Conservation (phyloP, 371 early-diverging fungal species). For the Nematocida sp. region DNA sequence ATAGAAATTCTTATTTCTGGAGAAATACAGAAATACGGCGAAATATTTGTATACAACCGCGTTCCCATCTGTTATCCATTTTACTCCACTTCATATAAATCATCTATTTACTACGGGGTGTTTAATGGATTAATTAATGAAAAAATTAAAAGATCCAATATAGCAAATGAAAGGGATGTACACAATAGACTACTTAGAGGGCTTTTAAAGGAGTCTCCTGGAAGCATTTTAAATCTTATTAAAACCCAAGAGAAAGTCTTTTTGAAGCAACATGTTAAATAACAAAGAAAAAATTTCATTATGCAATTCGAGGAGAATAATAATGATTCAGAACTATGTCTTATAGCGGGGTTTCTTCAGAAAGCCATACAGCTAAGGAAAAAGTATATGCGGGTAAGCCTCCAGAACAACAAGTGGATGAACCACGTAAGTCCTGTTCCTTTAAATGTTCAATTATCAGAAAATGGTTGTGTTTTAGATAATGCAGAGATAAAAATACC, state of each 20-base stretch:
- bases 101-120: conserved; percentile 8
- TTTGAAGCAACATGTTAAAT: too few species aligned
- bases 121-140: background rate
- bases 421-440: background rate
- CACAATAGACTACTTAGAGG: conserved; percentile 16
- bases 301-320: too few species aligned
- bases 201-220: conserved; percentile 40
- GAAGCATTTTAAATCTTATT: conserved; percentile 43
- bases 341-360: conserved; percentile 8
- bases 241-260: conserved; percentile 36
- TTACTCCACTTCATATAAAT: conserved; percentile 27
- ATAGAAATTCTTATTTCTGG: conserved; percentile 15
- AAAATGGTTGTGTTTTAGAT: conserved; percentile 11
- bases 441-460: background rate
- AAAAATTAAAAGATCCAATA: background rate
- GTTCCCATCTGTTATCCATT: conserved; percentile 34
- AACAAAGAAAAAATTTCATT: too few species aligned
- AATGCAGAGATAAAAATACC: conserved; percentile 20
- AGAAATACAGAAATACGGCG: conserved; percentile 7
- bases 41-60: background rate
- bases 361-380: conserved; percentile 53
- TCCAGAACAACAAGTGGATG: conserved; percentile 46
- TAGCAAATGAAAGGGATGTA: background rate
- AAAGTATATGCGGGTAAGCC: conserved; percentile 53
- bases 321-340: conserved; percentile 17